These are phyloP conservation scores for Podosphaera leucotricha DNA, from an alignment of 2,329 filamentous ascomycete genomes.

Conservation along the genomic window DNA sequence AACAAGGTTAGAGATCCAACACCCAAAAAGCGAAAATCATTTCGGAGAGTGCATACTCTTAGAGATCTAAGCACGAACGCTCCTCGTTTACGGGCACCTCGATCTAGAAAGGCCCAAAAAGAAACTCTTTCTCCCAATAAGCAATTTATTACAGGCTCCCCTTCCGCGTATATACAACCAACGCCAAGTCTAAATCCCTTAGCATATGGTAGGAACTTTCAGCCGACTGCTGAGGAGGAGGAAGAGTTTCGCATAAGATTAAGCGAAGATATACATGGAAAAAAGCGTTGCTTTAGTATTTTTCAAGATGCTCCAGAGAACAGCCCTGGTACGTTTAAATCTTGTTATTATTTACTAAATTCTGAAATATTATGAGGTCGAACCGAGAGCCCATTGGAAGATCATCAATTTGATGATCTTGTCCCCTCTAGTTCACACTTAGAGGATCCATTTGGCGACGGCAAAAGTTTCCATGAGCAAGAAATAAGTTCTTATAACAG, in stretches of 20 bases:
- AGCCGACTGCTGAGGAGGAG: conserved; percentile 13
- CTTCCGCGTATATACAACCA: conserved; percentile 4
- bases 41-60: conserved; percentile 7
- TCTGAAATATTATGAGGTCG: conserved; percentile 4
- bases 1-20: conserved; percentile 6
- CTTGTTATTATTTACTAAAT: neutral
- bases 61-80: conserved; percentile 10
- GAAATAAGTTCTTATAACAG: conserved; percentile 6
- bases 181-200: conserved; percentile 9
- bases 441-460: conserved; percentile 1
- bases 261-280: conserved; percentile 7
- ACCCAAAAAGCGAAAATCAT: conserved; percentile 12
- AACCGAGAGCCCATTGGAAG: conserved; percentile 15
- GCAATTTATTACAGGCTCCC: conserved; percentile 1
- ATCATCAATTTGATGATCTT: conserved; percentile 9
- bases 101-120: conserved; percentile 8
- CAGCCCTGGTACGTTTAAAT: conserved; percentile 11
- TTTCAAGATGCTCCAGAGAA: conserved; percentile 12
- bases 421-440: neutral
- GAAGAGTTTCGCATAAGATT: conserved; percentile 14
- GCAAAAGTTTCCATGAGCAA: conserved; percentile 10
- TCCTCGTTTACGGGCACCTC: conserved; percentile 7
- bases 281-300: conserved; percentile 12
- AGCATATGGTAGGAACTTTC: conserved; percentile 4
- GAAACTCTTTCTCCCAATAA: conserved; percentile 2